Evolutionary conservation across 2,329 filamentous ascomycete genomes (phyloP), one percentile per base, ranked within the genome.

Genomic region (Venturia carpophila): DNA sequence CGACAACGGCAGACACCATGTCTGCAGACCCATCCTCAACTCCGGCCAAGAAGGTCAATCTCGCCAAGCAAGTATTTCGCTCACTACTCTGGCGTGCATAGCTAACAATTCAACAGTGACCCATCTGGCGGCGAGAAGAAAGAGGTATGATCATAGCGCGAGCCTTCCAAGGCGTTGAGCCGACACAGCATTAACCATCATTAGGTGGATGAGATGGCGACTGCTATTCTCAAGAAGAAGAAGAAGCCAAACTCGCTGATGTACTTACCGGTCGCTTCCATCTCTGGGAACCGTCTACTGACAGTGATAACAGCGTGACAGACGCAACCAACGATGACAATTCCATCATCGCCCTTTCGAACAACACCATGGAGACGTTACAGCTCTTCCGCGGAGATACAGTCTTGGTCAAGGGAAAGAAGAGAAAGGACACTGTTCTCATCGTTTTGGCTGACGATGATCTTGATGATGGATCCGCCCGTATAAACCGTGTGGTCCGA

Each of bases 191-290:
- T 75, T 77, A 68, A 76, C 71, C 56, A 2, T 30, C 68, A 69
- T 66, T 69, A 95, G 87, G 87, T 91, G 73, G 90, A 97, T 77
- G 94, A 96, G 75, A 91, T 88, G 68, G 87, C 94, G 64, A 99
- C 94, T 58, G 94, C 94, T 71, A 99, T 99, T 73, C 86, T 99
- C 74, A 97, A 97, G 84, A 97, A 97, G 86, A 99, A 99, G 89
- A 99, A 99, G 92, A 99, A 99, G 91, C 92, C 92, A 73, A 99
- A 99, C 81, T 95, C 93, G 75, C 81, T 99, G 77, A 96, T 99
- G 92, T 96, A 83, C 77, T 88, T 47, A 60, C 4, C 37, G 34
- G 13, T 21, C n/a, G 15, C 11, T 41, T 10, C 43, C 42, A 21
- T 45, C 19, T 60, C 27, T 17, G 52, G 11, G 37, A 0, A 55